phyloP scores from a whole-genome alignment of 1,284 basidiomycete species.

The Porodaedalea pini region DNA sequence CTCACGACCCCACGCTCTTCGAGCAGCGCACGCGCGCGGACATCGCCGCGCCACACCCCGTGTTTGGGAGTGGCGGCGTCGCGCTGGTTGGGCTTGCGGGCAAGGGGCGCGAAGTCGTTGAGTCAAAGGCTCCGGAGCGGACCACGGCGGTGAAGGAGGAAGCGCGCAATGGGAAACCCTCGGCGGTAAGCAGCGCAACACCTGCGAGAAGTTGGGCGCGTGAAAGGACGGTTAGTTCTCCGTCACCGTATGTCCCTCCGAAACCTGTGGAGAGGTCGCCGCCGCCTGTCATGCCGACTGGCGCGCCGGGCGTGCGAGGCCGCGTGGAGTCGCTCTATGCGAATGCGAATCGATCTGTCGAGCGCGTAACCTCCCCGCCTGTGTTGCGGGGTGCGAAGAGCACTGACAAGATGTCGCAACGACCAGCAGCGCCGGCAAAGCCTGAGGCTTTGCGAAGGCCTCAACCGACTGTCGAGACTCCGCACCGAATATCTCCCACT shows the following conservation, averaged over 20 bases:
- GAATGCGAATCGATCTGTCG: constrained; percentile 8
- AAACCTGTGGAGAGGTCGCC: constrained; percentile 13
- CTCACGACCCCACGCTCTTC: constrained; percentile 60
- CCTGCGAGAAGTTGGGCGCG: constrained; percentile 25
- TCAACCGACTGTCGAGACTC: constrained; percentile 5
- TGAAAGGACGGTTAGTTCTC: constrained; percentile 38
- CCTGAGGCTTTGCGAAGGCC: constrained; percentile 16
- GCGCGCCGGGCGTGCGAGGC: constrained; percentile 11
- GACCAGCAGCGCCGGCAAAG: constrained; percentile 15
- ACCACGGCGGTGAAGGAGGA: background rate
- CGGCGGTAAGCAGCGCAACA: constrained; percentile 19
- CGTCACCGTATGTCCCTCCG: constrained; percentile 19
- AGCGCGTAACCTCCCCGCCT: constrained; percentile 1
- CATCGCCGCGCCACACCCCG: constrained; percentile 56
- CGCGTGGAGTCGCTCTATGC: constrained; percentile 19
- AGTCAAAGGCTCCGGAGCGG: background rate
- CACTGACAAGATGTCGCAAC: constrained; percentile 10
- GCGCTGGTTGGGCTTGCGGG: constrained; percentile 66
- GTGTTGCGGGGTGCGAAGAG: constrained; percentile 9
- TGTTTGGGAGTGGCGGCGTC: constrained; percentile 68
- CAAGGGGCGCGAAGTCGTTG: constrained; percentile 26
- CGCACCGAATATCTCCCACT: background rate
- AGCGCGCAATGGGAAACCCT: background rate
- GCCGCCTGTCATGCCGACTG: constrained; percentile 19
- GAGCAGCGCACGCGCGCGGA: constrained; percentile 48